Base-by-base conservation (phyloP, 306 rosid genomes). In the Canavalia ensiformis region DNA sequence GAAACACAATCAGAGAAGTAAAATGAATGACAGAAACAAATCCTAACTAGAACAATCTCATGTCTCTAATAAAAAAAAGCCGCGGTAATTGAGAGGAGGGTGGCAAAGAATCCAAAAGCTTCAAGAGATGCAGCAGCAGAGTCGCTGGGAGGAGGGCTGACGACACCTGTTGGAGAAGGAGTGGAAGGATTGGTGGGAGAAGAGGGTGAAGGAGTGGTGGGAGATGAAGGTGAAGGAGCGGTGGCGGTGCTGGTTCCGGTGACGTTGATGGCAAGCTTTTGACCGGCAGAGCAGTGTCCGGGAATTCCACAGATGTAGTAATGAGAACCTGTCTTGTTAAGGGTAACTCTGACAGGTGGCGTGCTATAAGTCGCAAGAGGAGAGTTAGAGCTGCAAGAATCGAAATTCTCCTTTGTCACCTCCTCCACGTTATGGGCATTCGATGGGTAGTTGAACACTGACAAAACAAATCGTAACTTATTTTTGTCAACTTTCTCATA, bases 361-460 rank as follows among this genome's bases (percentile, higher is more conserved):
- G 0, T 50, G 29, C 0, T 33, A 28, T 29, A 13, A 7, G 54
- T 45, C 0, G 86, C 72, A 37, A 88, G 42, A 1, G 90, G 65
- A 67, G 88, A 86, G 7, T 71, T 0, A 34, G 77, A 62, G 76
- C 1, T 68, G 85, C 94, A 90, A 7, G 94, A 71, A 46, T 85
- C 81, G 8, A 7, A 90, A 0, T 87, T 86, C 7, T 25, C 65
- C 82, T 87, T 90, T 72, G 91, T 90, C 77, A 90, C 90, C 37
- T 85, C 89, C 0, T 90, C 93, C 6, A 90, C 95, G 79, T 90
- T 54, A 67, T 92, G 95, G 28, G 72, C 6, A 62, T 51, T 79
- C 12, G 4, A 69, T 30, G 4, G 2, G 13, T 67, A 92, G 86
- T 90, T 92, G 87, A 92, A 92, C 11, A 87, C 97, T 90, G 85